A percentile compares a stretch with the other conserved stretches of the same genome.
Evolutionary conservation across 176 grass and related monocot genomes (phyloP).

Genomic region (Zoysia pacifica): DNA sequence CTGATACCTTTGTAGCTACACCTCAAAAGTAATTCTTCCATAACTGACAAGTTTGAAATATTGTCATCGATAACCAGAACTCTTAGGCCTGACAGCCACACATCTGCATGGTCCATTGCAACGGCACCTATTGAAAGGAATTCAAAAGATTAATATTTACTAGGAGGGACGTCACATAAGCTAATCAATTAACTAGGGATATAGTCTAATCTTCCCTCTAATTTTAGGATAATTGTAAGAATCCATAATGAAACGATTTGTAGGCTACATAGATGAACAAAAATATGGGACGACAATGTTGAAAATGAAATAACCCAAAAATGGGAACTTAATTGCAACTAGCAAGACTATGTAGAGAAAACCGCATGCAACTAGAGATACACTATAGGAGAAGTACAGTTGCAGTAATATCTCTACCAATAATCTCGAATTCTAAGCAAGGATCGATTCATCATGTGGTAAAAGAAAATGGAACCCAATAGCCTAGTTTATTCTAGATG

Average conservation of each 20-base stretch:
- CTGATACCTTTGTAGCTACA: conserved; percentile 47
- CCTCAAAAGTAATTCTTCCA: conserved; percentile 46
- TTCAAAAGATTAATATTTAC: neutral
- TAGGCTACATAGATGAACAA: neutral
- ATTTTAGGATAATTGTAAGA: neutral
- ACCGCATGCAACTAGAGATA: no score
- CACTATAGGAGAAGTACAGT: neutral
- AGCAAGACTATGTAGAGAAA: neutral
- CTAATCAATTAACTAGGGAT: neutral
- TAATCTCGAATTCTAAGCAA: neutral
- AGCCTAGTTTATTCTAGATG: neutral
- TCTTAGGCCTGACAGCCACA: conserved; percentile 44
- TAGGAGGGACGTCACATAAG: neutral
- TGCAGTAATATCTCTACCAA: neutral
- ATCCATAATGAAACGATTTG: neutral
- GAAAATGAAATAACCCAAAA: neutral
- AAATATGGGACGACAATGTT: neutral
- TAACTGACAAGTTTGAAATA: conserved; percentile 23
- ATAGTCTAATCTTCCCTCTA: neutral
- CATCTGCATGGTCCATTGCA: conserved; percentile 10
- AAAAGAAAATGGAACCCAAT: neutral
- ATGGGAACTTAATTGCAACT: neutral
- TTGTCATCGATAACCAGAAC: conserved; percentile 48
- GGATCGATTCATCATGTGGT: neutral
- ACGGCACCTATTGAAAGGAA: neutral